phyloP scores from a whole-genome alignment of 371 early-diverging fungal genomes.

The Mortierella sp. region DNA sequence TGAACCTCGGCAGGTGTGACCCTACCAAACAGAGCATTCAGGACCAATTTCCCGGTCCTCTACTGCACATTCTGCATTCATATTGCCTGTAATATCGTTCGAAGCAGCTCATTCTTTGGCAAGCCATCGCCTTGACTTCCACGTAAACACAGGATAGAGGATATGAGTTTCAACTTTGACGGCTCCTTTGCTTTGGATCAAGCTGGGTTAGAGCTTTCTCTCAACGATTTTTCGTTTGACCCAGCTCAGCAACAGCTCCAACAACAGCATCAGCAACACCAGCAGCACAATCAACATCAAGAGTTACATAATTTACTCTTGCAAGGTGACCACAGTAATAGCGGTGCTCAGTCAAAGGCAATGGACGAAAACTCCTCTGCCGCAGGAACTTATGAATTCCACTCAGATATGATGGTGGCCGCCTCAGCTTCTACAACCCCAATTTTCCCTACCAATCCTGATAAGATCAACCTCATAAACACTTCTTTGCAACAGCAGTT shows the following conservation, averaged over 20 bases:
- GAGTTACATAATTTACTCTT: slow-evolving; percentile 42
- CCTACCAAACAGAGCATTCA: not conserved
- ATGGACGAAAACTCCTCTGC: slow-evolving; percentile 16
- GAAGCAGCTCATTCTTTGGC: not conserved
- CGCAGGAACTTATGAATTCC: slow-evolving; percentile 32
- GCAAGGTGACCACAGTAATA: slow-evolving; percentile 18
- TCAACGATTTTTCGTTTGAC: slow-evolving; percentile 54
- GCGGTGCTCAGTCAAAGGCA: slow-evolving; percentile 7
- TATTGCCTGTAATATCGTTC: too few species aligned
- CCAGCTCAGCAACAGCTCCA: slow-evolving; percentile 26
- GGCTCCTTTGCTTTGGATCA: slow-evolving; percentile 42
- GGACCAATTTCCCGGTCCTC: not conserved
- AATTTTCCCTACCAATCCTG: slow-evolving; percentile 38
- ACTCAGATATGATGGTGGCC: slow-evolving; percentile 36
- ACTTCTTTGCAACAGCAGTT: slow-evolving; percentile 37
- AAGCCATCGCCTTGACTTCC: not conserved
- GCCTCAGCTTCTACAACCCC: slow-evolving; percentile 51
- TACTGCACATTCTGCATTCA: not conserved
- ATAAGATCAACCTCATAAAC: slow-evolving; percentile 25
- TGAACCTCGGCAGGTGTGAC: not conserved
- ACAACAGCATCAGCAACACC: slow-evolving; percentile 44
- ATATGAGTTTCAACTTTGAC: slow-evolving; percentile 50
- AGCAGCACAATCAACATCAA: slow-evolving; percentile 36
- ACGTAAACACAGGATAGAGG: slow-evolving; percentile 1
- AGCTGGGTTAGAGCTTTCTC: slow-evolving; percentile 43